Conservation (phyloP, 202 grass and related monocot genomes). For the Musa balbisiana region DNA sequence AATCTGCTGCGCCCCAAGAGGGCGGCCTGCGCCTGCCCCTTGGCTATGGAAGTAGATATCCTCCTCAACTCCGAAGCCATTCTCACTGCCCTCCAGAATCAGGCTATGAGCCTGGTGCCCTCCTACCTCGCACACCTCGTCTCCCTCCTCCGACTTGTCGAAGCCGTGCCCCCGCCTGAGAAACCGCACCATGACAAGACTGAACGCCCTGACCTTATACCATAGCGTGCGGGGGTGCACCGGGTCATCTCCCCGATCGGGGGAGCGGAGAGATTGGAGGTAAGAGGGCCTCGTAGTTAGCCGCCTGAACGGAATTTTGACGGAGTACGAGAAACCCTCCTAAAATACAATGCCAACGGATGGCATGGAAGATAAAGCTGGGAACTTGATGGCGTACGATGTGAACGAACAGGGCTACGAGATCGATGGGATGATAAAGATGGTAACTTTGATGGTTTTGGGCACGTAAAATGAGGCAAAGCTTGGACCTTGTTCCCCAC, state of each 20-base stretch:
- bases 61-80: background rate
- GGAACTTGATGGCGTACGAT: background rate
- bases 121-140: background rate
- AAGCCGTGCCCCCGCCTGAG: background rate
- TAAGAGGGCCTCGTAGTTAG: background rate
- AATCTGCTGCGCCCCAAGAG: background rate
- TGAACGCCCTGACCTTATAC: background rate
- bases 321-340: background rate
- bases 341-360: background rate
- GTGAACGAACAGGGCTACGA: background rate
- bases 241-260: background rate
- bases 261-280: background rate
- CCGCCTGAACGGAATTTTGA: background rate
- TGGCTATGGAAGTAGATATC: background rate
- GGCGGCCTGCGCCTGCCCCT: too few relatives aligned
- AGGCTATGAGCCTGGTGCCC: background rate
- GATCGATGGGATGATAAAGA: background rate
- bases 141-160: background rate
- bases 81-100: background rate
- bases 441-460: background rate
- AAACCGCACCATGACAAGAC: slow-evolving; percentile 4
- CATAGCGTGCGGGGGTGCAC: background rate
- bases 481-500: background rate
- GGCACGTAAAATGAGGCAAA: background rate
- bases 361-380: background rate